Evolutionary conservation across 495 filamentous ascomycete genomes (phyloP).

Genomic region (Podospora pseudocomata): DNA sequence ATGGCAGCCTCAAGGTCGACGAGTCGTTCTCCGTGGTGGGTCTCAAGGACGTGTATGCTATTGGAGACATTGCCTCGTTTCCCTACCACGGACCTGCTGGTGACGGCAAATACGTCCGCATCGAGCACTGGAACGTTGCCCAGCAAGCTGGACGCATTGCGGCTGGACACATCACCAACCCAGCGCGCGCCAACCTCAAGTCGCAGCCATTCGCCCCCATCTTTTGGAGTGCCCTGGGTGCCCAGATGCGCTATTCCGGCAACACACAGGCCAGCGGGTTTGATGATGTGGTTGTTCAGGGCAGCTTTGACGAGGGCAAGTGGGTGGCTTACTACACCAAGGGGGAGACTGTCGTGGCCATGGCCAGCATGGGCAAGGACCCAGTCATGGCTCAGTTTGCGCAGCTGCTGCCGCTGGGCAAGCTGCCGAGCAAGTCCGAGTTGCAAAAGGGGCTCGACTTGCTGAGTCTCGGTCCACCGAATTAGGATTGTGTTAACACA

Average conservation of each 20-base stretch:
- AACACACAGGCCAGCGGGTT: constrained; percentile 69
- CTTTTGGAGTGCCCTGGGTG: constrained; percentile 92
- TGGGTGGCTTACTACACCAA: constrained; percentile 87
- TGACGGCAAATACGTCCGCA: constrained; percentile 61
- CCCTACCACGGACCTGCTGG: constrained; percentile 90
- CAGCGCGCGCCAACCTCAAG: constrained; percentile 52
- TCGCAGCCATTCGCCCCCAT: constrained; percentile 80
- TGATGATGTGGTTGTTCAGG: constrained; percentile 77
- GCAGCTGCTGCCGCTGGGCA: constrained; percentile 78
- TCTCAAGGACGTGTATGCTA: constrained; percentile 78
- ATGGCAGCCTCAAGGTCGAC: constrained; percentile 77
- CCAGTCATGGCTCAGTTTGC: constrained; percentile 78
- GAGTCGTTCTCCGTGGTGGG: constrained; percentile 70
- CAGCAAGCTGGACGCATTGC: constrained; percentile 83
- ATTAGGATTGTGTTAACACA: constrained; percentile 14
- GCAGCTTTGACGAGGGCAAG: constrained; percentile 73
- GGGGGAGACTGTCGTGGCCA: constrained; percentile 85
- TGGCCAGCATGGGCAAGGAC: constrained; percentile 87
- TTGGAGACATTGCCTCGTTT: constrained; percentile 94
- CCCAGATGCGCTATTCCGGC: constrained; percentile 88
- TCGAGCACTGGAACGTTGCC: constrained; percentile 98
- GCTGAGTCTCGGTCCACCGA: constrained; percentile 48
- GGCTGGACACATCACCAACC: constrained; percentile 67
- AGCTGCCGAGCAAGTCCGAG: constrained; percentile 79
- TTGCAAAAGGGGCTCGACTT: constrained; percentile 72